Conservation (phyloP, 2,329 filamentous ascomycete species). For the Biscogniauxia marginata region DNA sequence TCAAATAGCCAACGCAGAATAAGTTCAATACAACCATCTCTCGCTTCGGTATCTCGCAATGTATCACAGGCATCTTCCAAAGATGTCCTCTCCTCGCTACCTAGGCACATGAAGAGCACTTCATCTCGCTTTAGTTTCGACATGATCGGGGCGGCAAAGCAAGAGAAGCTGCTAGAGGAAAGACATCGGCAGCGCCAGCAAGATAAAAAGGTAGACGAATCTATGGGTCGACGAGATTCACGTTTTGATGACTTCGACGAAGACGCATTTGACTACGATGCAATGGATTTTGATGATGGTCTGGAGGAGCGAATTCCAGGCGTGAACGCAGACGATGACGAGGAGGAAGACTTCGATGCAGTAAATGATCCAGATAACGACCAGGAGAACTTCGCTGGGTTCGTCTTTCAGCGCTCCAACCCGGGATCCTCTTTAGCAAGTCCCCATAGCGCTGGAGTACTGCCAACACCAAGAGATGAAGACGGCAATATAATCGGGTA, state of each 20-base stretch:
- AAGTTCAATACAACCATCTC: conserved; percentile 33
- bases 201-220: conserved; percentile 52
- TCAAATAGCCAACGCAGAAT: conserved; percentile 21
- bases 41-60: conserved; percentile 49
- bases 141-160: conserved; percentile 67
- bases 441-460: conserved; percentile 46
- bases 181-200: conserved; percentile 66
- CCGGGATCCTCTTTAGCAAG: conserved; percentile 50
- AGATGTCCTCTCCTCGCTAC: conserved; percentile 49
- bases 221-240: conserved; percentile 45
- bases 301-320: conserved; percentile 67
- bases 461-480: conserved; percentile 54
- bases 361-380: conserved; percentile 51
- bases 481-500: conserved; percentile 57
- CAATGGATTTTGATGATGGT: conserved; percentile 64
- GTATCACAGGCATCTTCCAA: conserved; percentile 48
- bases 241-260: conserved; percentile 63
- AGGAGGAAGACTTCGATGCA: conserved; percentile 40
- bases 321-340: conserved; percentile 46
- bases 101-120: conserved; percentile 70
- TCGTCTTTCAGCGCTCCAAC: conserved; percentile 56
- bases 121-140: conserved; percentile 82
- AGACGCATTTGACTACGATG: conserved; percentile 59
- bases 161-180: conserved; percentile 70
- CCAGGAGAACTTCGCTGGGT: conserved; percentile 61